A percentile compares a stretch with the other conserved stretches of the same genome.
These are phyloP conservation scores for Rhytidiadelphus loreus DNA, from an alignment of 225 moss, liverwort and hornwort genomes.

Conservation along the genomic window DNA sequence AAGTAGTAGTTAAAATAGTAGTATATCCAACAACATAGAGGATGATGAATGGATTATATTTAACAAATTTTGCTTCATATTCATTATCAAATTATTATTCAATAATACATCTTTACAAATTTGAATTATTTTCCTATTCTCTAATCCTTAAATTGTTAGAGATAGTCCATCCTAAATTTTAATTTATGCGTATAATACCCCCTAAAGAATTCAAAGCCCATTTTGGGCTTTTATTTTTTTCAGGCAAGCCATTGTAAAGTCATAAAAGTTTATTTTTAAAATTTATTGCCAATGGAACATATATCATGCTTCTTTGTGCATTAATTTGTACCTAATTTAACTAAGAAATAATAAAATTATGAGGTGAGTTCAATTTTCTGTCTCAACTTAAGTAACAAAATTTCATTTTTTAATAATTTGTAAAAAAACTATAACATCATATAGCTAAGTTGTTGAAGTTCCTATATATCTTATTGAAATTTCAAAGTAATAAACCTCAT, in stretches of 20 bases:
- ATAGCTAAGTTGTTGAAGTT: not conserved
- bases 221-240: not conserved
- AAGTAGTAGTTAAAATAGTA: not conserved
- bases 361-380: rapidly evolving
- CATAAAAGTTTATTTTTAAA: not conserved
- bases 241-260: rapidly evolving
- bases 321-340: not conserved
- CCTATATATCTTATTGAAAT: rapidly evolving
- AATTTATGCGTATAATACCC: too few relatives aligned
- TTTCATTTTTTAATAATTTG: too few relatives aligned
- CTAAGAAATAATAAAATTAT: not conserved
- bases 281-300: rapidly evolving
- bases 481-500: not conserved
- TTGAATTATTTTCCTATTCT: not conserved
- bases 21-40: not conserved
- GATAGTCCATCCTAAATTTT: not conserved
- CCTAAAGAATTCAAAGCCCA: not conserved
- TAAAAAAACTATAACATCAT: not conserved
- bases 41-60: not conserved
- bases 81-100: not conserved
- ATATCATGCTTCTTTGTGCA: rapidly evolving
- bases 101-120: not conserved
- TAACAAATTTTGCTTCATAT: not conserved
- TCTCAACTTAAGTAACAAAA: rapidly evolving
- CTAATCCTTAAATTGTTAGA: rapidly evolving